Evolutionary conservation across 192 early-diverging fungal genomes (phyloP), one percentile per base, ranked within the genome.

Genomic region (Coemansia sp.): DNA sequence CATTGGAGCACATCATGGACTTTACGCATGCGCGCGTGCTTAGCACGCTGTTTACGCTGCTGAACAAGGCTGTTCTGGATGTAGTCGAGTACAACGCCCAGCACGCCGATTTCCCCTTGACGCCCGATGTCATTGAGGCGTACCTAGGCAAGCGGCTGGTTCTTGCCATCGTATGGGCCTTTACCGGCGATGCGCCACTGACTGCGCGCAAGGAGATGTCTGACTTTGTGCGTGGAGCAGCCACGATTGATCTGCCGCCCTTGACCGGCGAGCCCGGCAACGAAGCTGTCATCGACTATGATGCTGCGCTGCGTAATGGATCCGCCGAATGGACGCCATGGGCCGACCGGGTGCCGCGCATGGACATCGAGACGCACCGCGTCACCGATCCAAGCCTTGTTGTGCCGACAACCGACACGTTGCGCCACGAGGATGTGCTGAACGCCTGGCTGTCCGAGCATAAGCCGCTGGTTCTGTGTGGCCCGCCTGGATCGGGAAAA

Each of bases 401-500:
- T 44, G 93, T 99, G 54, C 97, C 98, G 19, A 99, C 98, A 2
- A 83, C 97, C 0, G 98, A 99, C 65, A 99, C 98, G 50, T 84
- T 99, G 31, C 88, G 97, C 14, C 96, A 98, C 68, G 98, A 99
- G 81, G 92, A 92, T 60, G 88, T 98, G 10, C 78, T 99, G 20
- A 92, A 93, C 69, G 93, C 94, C 6, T 97, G 93, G 93, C 81
- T 99, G 47, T 89, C 93, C 1, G 97, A 96, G 68, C 96, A 93
- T 71, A 92, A 89, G 63, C 96, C 98, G 9, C 68, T 98, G 31
- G 84, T 99, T 34, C 83, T 99, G 29, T 99, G 98, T 73, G 98
- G 98, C 47, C 97, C 98, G 60, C 98, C 98, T 7, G 98, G 98
- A 29, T 95, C 93, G 25, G 97, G 96, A 68, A 98, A 99, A 83